Evolutionary conservation across 148 eudicot genomes (phyloP).

Genomic region (Rhododendron ovatum): DNA sequence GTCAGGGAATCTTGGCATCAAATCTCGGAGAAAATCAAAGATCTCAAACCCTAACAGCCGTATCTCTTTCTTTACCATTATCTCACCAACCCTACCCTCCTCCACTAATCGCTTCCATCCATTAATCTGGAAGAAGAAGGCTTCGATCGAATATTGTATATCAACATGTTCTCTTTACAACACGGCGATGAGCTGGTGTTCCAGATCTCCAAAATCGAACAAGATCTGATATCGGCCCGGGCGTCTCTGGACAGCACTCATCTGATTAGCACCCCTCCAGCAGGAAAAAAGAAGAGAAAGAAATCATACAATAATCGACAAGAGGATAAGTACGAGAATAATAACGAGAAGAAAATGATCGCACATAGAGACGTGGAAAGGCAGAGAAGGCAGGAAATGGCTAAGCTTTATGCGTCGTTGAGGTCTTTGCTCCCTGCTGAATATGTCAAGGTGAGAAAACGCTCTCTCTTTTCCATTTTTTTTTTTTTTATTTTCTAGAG

Average conservation of each 20-base stretch:
- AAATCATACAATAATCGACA: neutral
- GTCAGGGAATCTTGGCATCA: neutral
- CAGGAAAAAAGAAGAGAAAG: neutral
- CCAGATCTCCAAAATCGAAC: slow-evolving; percentile 5
- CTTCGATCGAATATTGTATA: neutral
- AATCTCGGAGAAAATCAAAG: neutral
- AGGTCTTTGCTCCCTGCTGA: slow-evolving; percentile 66
- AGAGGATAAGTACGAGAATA: neutral
- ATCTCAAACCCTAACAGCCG: neutral
- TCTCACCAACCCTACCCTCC: neutral
- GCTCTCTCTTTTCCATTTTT: too few relatives aligned
- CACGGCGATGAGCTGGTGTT: slow-evolving; percentile 16
- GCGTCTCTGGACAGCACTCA: neutral
- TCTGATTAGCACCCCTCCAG: neutral
- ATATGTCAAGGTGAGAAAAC: slow-evolving; percentile 43
- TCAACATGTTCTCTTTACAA: slow-evolving; percentile 17
- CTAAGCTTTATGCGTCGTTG: slow-evolving; percentile 49
- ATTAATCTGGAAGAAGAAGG: neutral
- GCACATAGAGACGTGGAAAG: slow-evolving; percentile 62
- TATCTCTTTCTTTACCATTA: slow-evolving; percentile 3
- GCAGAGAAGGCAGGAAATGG: slow-evolving; percentile 78
- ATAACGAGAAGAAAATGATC: slow-evolving; percentile 17
- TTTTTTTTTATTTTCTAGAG: neutral
- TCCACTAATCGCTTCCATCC: neutral
- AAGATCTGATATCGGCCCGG: slow-evolving; percentile 10